Evolutionary conservation across 2,329 filamentous ascomycete species (phyloP), one percentile per base, ranked within the genome.

Genomic region (Westerdykella ornata): DNA sequence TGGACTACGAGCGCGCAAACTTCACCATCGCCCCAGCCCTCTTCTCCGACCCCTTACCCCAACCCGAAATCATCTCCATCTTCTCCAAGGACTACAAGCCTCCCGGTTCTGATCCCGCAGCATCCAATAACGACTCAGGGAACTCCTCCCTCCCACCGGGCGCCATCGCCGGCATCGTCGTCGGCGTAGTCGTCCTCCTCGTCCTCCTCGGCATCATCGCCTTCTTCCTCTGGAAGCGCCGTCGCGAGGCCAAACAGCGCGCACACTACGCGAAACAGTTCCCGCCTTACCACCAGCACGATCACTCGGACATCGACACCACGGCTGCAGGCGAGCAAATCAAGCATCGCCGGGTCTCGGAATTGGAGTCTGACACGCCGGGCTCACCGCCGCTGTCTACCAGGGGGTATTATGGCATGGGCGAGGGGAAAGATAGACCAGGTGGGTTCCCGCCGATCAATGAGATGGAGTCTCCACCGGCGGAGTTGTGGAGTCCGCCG

Each of bases 1-100:
- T 65, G 12, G 62, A 68, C 39, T 66, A 66, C 37, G 62, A 66
- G 17, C 49, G 52, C 2, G n/a, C 39, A 8, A 62, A 60, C 36
- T 66, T 67, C 35, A 60, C 56, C 5, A 43, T 67, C 9, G 56
- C 57, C 2, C 56, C 50, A 13, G 59, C 59, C 4, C 35, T 34
- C 9, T 57, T 50, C 15, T 38, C 54, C 1, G 47, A 62, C 8
- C 47, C 52, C 0, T 49, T 55, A 48, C 55, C 54, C 7, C 33
- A 36, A 0, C 38, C 46, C 7, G 39, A 54, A 6, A 41, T 65
- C 4, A 39, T 53, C 7, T 38, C 53, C 0, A 65, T 65, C 22
- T 56, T 45, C 31, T 53, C 57, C 31, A 48, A 34, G 12, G 42
- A 45, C 3, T 59, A 51, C 29, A 29, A 46, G 6, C 49, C 51